Base-by-base conservation (phyloP, 202 grass and related monocot species). In the Eragrostis tef region DNA sequence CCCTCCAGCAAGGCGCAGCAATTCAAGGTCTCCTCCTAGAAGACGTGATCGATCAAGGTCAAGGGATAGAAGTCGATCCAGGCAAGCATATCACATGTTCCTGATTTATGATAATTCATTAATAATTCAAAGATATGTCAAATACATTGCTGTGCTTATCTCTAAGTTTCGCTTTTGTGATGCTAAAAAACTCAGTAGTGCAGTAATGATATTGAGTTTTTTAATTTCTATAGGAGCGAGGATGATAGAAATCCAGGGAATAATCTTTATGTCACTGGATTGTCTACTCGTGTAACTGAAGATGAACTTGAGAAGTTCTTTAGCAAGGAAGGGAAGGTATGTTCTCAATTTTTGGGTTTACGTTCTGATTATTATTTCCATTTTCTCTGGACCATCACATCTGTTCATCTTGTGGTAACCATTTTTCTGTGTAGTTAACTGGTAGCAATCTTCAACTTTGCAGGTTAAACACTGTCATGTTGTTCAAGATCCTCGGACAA, bases 261-360 rank as follows among this genome's bases (percentile, higher is more conserved):
- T 73, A 99, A 99, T 68, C 88, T 99, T 69, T 99, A 99, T 36
- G 93, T 99, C 67, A 99, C 96, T 39, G 93, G 96, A 74, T 88
- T 99, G 87, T 99, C 96, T 57, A 93, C 87, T 20, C 87, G 96
- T 58, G 78, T 91, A 22, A 90, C 77, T 31, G 89, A 77, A 60
- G 75, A 69, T 43, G 93, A 92, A 1, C 91, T 99, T 64, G 85
- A 99, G 87, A 99, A 88, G 56, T 93, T 93, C 74, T 99, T 99
- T 74, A 92, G 74, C 57, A 95, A 93, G 68, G 89, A 99, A 86
- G 96, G 96, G 57, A 95, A 91, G 89, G 96, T 95, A 85, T 42
- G 27, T n/a, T 46, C 54, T 86, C 21, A 42, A 46, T 50, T 12
- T 24, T 54, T 80, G 36, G 9, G 3, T 75, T 46, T 34, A 50